Conservation (phyloP, 768 basidiomycete species). For the Boletus rubroflammeus region DNA sequence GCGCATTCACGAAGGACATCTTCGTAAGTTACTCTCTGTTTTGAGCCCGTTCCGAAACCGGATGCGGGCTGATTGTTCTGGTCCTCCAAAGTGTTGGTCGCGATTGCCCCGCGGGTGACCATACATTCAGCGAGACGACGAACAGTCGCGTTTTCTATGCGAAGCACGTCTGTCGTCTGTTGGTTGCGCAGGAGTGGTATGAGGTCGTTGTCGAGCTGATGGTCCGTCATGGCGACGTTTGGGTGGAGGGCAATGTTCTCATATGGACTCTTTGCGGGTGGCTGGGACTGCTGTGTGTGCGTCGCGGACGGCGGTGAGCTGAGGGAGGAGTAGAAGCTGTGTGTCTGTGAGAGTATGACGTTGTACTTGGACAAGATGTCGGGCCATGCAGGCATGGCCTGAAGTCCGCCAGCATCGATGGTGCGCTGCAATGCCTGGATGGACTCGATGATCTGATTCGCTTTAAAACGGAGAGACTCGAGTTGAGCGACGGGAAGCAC, state of each 20-base stretch:
- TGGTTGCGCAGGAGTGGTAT: conserved; percentile 74
- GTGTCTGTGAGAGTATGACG: conserved; percentile 77
- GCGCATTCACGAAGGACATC: conserved; percentile 66
- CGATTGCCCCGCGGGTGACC: conserved; percentile 48
- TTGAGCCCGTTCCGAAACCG: conserved; percentile 21
- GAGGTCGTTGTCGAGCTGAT: conserved; percentile 68
- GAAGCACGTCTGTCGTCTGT: conserved; percentile 74
- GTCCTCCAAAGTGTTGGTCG: conserved; percentile 45
- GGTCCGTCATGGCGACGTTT: conserved; percentile 50
- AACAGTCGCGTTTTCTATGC: conserved; percentile 68
- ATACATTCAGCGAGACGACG: conserved; percentile 66
- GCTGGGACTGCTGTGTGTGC: conserved; percentile 12
- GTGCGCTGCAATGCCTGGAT: conserved; percentile 61
- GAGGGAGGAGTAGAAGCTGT: conserved; percentile 67
- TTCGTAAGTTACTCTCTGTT: conserved; percentile 38
- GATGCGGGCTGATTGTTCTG: conserved; percentile 26
- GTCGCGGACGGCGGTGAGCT: conserved; percentile 35
- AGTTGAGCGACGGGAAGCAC: conserved; percentile 61
- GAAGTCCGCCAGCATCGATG: conserved; percentile 54
- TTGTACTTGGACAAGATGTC: conserved; percentile 86
- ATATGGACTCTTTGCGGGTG: conserved; percentile 36
- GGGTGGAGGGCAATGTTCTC: conserved; percentile 73
- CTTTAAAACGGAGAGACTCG: conserved; percentile 74
- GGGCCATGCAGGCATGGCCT: conserved; percentile 78
- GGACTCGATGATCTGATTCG: conserved; percentile 76